These are phyloP conservation scores for Leccinellum albellum DNA, from an alignment of 768 basidiomycete genomes.

Conservation along the genomic window DNA sequence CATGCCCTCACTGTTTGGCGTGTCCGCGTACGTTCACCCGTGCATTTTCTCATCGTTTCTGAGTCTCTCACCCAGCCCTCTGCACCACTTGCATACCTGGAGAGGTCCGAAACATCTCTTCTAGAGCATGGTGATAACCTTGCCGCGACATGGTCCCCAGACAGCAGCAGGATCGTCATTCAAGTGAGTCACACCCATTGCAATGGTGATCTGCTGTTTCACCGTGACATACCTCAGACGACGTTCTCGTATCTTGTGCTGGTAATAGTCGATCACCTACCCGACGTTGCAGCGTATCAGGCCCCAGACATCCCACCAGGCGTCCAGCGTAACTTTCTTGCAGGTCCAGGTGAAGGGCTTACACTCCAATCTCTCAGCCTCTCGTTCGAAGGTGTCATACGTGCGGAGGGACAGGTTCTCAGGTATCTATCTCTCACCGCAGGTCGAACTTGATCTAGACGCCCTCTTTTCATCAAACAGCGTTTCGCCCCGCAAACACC, in stretches of 20 bases:
- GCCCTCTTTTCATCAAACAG: slow-evolving; percentile 34
- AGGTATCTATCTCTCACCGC: slow-evolving; percentile 43
- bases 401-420: slow-evolving; percentile 68
- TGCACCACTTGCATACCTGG: slow-evolving; percentile 65
- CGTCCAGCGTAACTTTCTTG: slow-evolving; percentile 64
- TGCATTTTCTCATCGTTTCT: neutral
- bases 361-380: slow-evolving; percentile 65
- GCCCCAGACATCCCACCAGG: slow-evolving; percentile 43
- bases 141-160: slow-evolving; percentile 76
- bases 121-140: slow-evolving; percentile 81
- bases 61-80: slow-evolving; percentile 50
- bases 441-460: slow-evolving; percentile 1
- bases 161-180: slow-evolving; percentile 74
- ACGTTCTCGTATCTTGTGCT: slow-evolving; percentile 76
- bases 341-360: slow-evolving; percentile 78
- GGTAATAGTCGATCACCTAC: slow-evolving; percentile 57
- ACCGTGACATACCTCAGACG: slow-evolving; percentile 48
- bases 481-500: slow-evolving; percentile 67
- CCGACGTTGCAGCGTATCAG: slow-evolving; percentile 53
- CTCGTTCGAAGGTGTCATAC: slow-evolving; percentile 78
- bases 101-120: slow-evolving; percentile 73
- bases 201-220: neutral
- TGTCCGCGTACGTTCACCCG: slow-evolving; percentile 56
- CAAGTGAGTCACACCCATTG: slow-evolving; percentile 48
- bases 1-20: slow-evolving; percentile 77